phyloP scores from a whole-genome alignment of 257 asterid species.

The Verbascum thapsus region DNA sequence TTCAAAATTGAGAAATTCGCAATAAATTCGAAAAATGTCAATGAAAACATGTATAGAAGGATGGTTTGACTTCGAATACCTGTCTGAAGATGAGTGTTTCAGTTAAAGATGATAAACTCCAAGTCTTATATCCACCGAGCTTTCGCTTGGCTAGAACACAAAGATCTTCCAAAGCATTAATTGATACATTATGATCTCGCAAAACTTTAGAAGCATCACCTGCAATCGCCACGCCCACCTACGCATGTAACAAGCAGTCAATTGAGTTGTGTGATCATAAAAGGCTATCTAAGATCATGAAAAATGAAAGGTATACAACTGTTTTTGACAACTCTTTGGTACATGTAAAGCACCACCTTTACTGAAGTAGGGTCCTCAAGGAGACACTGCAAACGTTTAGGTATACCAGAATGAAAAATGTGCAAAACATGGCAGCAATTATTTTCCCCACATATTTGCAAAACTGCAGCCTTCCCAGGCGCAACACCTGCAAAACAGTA shows the following conservation, averaged over 20 bases:
- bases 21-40: neutral
- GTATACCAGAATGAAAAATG: conserved; percentile 75
- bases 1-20: neutral
- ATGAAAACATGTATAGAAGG: conserved; percentile 21
- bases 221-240: conserved; percentile 86
- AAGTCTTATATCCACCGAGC: conserved; percentile 60
- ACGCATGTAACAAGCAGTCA: conserved; percentile 27
- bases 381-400: conserved; percentile 60
- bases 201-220: conserved; percentile 61
- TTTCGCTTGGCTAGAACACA: conserved; percentile 71
- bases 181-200: conserved; percentile 59
- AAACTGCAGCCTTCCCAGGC: conserved; percentile 85
- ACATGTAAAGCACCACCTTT: conserved; percentile 54
- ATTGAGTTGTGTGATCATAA: conserved; percentile 16
- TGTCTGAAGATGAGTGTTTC: conserved; percentile 69
- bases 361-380: conserved; percentile 67
- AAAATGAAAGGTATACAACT: neutral
- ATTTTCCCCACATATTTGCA: conserved; percentile 83
- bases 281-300: conserved; percentile 8
- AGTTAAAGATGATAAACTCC: conserved; percentile 79
- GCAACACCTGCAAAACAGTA: conserved; percentile 57
- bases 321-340: conserved; percentile 13
- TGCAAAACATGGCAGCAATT: conserved; percentile 72
- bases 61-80: conserved; percentile 44
- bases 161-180: conserved; percentile 63